Percentiles rank a stretch among this genome's conserved stretches.
Evolutionary conservation across 1,284 basidiomycete genomes (phyloP).

Genomic region (Gastroboletus turbinatus): DNA sequence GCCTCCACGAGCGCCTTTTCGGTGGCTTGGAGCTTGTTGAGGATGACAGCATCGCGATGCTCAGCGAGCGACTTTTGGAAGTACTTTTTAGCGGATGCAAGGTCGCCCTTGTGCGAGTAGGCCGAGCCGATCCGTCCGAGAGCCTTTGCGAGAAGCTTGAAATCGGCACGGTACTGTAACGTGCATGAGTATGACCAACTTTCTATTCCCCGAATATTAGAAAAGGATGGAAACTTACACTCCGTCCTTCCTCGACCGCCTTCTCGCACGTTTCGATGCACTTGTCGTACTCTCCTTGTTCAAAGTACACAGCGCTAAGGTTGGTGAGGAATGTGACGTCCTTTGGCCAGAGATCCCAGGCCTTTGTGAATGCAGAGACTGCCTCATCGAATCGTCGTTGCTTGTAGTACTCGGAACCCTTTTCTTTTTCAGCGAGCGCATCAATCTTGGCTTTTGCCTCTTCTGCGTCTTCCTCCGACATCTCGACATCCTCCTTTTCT

Average conservation of each 20-base stretch:
- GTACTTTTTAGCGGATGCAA: conserved; percentile 81
- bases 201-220: neutral
- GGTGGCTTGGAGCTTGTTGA: conserved; percentile 86
- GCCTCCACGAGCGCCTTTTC: conserved; percentile 81
- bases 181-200: conserved; percentile 3
- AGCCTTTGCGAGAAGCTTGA: conserved; percentile 82
- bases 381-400: conserved; percentile 78
- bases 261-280: conserved; percentile 92
- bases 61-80: conserved; percentile 93
- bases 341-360: conserved; percentile 93
- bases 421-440: conserved; percentile 76
- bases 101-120: conserved; percentile 82
- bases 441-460: conserved; percentile 71
- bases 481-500: conserved; percentile 56
- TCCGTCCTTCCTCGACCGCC: conserved; percentile 92
- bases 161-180: conserved; percentile 71
- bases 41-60: conserved; percentile 92
- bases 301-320: conserved; percentile 85
- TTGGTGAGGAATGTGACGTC: conserved; percentile 95
- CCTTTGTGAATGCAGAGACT: conserved; percentile 73
- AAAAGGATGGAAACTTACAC: conserved; percentile 37
- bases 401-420: conserved; percentile 86
- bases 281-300: conserved; percentile 89
- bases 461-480: conserved; percentile 58
- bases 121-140: conserved; percentile 89